These are phyloP conservation scores for Phycomyces nitens DNA, from an alignment of 192 early-diverging fungal genomes.

Conservation along the genomic window DNA sequence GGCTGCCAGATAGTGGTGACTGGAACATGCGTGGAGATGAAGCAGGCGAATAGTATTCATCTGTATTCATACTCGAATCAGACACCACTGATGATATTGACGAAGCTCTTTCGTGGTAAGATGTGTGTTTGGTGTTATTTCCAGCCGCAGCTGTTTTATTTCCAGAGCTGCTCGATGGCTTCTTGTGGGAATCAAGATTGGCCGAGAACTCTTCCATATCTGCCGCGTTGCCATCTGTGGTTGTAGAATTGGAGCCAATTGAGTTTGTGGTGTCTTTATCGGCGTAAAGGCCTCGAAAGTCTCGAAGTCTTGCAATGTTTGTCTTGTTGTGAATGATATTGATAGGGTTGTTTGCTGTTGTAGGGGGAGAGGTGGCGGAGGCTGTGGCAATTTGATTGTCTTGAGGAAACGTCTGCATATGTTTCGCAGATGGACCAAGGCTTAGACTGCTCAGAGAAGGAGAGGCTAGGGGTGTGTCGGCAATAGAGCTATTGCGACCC, in stretches of 20 bases:
- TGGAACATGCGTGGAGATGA: conserved; percentile 20
- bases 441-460: too few relatives aligned
- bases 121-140: neutral
- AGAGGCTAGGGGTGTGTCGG: too few relatives aligned
- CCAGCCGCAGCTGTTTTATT: neutral
- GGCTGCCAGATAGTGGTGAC: neutral
- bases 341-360: too few relatives aligned
- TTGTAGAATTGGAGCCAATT: neutral
- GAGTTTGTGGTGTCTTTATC: neutral
- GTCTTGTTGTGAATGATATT: too few relatives aligned
- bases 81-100: conserved; percentile 24
- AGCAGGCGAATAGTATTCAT: conserved; percentile 20
- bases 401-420: too few relatives aligned
- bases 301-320: neutral
- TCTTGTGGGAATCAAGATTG: too few relatives aligned
- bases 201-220: neutral
- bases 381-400: too few relatives aligned
- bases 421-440: too few relatives aligned
- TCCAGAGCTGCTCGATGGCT: too few relatives aligned
- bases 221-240: neutral
- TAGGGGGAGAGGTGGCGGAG: too few relatives aligned
- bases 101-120: conserved; percentile 17
- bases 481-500: neutral
- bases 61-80: conserved; percentile 19
- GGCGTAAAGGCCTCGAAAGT: neutral